A percentile compares a stretch with the other conserved stretches of the same genome.
phyloP scores from a whole-genome alignment of 352 stramenopile species.

The Globisporangium echinulatum region DNA sequence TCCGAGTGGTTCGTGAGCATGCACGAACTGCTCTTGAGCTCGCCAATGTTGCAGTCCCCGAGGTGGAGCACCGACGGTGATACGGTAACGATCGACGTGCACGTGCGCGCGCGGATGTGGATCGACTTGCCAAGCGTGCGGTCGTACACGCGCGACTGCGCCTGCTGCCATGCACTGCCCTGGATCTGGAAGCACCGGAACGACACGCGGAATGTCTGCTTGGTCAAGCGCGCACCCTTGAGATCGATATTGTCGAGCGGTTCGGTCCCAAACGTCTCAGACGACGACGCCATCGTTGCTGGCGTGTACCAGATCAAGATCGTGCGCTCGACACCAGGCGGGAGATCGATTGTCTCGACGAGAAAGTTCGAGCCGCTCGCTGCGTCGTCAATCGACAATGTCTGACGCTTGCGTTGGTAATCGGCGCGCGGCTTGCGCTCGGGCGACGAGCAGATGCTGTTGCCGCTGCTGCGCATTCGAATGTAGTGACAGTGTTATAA shows the following conservation, averaged over 20 bases:
- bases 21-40: constrained; percentile 81
- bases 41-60: constrained; percentile 86
- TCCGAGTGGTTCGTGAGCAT: constrained; percentile 89
- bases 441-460: constrained; percentile 71
- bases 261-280: constrained; percentile 29
- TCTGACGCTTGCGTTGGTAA: constrained; percentile 26
- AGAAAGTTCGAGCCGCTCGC: constrained; percentile 78
- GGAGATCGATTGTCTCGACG: constrained; percentile 83
- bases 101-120: constrained; percentile 78
- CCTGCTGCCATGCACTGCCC: constrained; percentile 73
- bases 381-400: constrained; percentile 38
- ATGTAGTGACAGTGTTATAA: too few relatives aligned
- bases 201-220: constrained; percentile 84
- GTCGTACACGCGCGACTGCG: constrained; percentile 80
- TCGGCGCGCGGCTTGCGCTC: constrained; percentile 56
- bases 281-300: constrained; percentile 25
- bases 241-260: constrained; percentile 60
- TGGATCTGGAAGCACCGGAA: constrained; percentile 85
- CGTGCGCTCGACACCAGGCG: constrained; percentile 80
- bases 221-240: constrained; percentile 75
- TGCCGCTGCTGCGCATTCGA: constrained; percentile 17
- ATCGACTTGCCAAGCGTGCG: constrained; percentile 82
- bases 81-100: constrained; percentile 83
- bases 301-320: constrained; percentile 87
- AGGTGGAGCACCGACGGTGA: constrained; percentile 81